These are phyloP conservation scores for Yarrowia phangngaensis DNA, from an alignment of 805 yeast species.

Conservation along the genomic window DNA sequence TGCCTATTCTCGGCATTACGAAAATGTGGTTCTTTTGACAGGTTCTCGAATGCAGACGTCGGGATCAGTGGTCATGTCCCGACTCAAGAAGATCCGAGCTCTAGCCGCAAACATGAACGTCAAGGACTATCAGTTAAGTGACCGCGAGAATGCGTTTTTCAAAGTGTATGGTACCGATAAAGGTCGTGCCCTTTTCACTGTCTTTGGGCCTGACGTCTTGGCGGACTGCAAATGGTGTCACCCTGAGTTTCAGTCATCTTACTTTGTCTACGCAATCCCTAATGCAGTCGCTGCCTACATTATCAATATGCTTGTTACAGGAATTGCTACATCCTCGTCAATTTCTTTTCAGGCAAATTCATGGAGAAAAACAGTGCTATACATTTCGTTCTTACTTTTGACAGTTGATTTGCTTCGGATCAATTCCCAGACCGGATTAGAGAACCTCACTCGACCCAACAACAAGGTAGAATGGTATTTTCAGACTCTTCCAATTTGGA, in stretches of 20 bases:
- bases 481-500: conserved; percentile 28
- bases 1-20: conserved; percentile 20
- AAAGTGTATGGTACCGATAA: conserved; percentile 26
- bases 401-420: conserved; percentile 12
- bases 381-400: conserved; percentile 14
- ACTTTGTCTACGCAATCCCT: conserved; percentile 30
- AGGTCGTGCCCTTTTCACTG: conserved; percentile 30
- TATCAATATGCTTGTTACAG: conserved; percentile 27
- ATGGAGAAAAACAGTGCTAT: conserved; percentile 21
- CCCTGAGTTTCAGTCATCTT: conserved; percentile 26
- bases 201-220: conserved; percentile 32
- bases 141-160: conserved; percentile 27
- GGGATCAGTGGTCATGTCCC: conserved; percentile 28
- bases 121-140: conserved; percentile 13
- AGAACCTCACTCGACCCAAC: conserved; percentile 26
- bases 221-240: conserved; percentile 33
- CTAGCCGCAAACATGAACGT: conserved; percentile 10
- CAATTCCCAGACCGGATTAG: conserved; percentile 21
- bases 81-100: conserved; percentile 26
- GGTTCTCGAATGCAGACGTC: conserved; percentile 31
- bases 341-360: conserved; percentile 25
- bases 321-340: conserved; percentile 28
- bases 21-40: conserved; percentile 29
- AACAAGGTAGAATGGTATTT: conserved; percentile 29
- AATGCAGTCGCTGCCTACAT: conserved; percentile 29